phyloP scores from a whole-genome alignment of 805 yeast species.

The Yamadazyma ubonensis region DNA sequence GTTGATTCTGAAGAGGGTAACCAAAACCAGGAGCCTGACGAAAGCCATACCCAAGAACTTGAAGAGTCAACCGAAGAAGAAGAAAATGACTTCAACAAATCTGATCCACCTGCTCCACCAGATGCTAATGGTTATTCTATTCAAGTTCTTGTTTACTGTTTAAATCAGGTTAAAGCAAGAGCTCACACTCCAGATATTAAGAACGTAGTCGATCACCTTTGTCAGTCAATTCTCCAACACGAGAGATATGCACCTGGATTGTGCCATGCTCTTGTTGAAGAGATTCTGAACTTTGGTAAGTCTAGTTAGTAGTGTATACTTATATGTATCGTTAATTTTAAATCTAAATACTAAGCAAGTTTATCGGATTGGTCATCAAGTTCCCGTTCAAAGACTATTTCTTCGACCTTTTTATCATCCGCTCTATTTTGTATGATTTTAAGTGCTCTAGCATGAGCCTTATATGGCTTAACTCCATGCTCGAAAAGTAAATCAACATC shows the following conservation, averaged over 20 bases:
- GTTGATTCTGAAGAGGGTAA: not conserved
- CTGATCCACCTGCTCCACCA: not conserved
- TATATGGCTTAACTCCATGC: slow-evolving; percentile 29
- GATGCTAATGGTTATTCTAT: not conserved
- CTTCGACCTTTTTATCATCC: not conserved
- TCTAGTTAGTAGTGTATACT: not conserved
- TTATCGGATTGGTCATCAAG: not conserved
- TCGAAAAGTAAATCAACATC: slow-evolving; percentile 34
- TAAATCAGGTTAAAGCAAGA: not conserved
- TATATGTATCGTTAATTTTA: not conserved
- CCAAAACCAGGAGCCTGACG: not conserved
- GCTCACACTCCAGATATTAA: not conserved
- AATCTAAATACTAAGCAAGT: not conserved
- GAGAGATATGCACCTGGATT: not conserved
- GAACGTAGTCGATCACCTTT: not conserved
- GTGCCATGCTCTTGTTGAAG: not conserved
- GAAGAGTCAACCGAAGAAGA: not conserved
- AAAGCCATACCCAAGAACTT: not conserved
- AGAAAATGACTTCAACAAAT: not conserved
- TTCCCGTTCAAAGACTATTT: not conserved
- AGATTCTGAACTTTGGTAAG: not conserved
- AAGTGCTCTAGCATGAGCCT: slow-evolving; percentile 29
- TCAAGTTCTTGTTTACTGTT: not conserved
- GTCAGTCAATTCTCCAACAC: not conserved
- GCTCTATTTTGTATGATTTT: slow-evolving; percentile 10